A percentile compares a stretch with the other conserved stretches of the same genome.
Conservation (phyloP, 768 basidiomycete genomes). For the Mycena vitilis region DNA sequence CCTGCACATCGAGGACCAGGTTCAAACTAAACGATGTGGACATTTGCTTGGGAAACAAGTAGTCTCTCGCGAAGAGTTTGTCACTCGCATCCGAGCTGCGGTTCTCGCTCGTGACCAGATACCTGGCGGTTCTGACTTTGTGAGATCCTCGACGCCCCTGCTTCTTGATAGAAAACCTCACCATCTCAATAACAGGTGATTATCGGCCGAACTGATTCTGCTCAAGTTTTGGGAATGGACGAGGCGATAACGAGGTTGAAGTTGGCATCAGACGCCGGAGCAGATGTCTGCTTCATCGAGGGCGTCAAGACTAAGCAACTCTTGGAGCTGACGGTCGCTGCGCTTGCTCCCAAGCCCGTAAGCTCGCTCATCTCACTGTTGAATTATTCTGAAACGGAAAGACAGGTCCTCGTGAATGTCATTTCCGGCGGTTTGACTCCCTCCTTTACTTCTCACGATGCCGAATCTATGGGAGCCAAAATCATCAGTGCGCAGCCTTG, state of each 20-base stretch:
- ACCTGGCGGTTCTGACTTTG: conserved; percentile 81
- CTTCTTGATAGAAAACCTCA: neutral
- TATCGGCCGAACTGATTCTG: conserved; percentile 82
- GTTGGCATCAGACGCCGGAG: conserved; percentile 78
- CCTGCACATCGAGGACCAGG: conserved; percentile 69
- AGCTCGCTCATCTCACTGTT: conserved; percentile 25
- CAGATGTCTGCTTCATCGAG: conserved; percentile 87
- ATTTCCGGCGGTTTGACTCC: conserved; percentile 84
- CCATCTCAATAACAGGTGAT: conserved; percentile 58
- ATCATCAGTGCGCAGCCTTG: conserved; percentile 69
- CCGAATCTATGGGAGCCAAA: conserved; percentile 77
- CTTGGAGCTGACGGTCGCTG: conserved; percentile 71
- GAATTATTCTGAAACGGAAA: conserved; percentile 1
- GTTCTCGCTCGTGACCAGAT: conserved; percentile 82
- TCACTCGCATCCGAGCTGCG: conserved; percentile 81
- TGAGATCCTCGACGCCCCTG: conserved; percentile 43
- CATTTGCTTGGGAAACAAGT: conserved; percentile 87
- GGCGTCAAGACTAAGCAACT: conserved; percentile 78
- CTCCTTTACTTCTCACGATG: conserved; percentile 76
- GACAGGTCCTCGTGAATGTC: conserved; percentile 78
- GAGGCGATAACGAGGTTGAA: conserved; percentile 75
- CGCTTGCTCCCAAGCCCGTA: conserved; percentile 78
- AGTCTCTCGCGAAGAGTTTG: conserved; percentile 80
- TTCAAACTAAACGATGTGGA: conserved; percentile 65
- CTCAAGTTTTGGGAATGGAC: conserved; percentile 84